Evolutionary conservation across 2,329 filamentous ascomycete genomes (phyloP), one percentile per base, ranked within the genome.

Genomic region (Nectriaceae sp.): DNA sequence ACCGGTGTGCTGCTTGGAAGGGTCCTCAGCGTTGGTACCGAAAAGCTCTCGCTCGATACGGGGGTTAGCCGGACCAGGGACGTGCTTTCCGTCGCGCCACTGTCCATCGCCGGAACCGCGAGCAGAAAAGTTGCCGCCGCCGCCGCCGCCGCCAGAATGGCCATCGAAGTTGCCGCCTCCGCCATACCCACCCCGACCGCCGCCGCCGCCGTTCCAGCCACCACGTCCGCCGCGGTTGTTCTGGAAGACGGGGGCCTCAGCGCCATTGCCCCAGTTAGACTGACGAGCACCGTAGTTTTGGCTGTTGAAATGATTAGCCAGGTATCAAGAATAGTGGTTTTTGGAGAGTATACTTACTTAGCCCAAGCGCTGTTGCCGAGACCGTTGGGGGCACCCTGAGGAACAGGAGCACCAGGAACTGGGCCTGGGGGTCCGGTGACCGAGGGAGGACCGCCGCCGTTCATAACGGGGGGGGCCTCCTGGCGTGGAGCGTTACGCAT

Each of bases 71-170:
- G 92, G 90, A 49, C 94, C 94, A 52, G 93, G 83, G 63, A 97
- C 78, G 77, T 99, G 94, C 81, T 97, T 96, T 73, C 94, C 94
- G 60, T 97, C 93, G 66, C 87, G 85, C 94, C 94, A 99, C 77
- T 90, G 86, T 65, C 94, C 94, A 67, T 97, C 94, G 65, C 94
- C 94, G 69, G 91, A 95, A 64, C 92, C 91, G 65, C 88, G 85
- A 64, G 85, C 79, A 65, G 79, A 62, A 60, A 78, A 75, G 55
- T 75, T 75, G 50, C 75, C 73, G 53, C 77, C 74, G 51, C 79
- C 78, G 53, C 76, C 77, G 53, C 78, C 75, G 38, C 70, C 68
- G 65, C 93, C 94, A 70, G 90, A 94, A 65, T 92, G 91, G 64
- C 88, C 85, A 61, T 85, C 79, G 33, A 62, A 61, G 51, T 62